A percentile compares a stretch with the other conserved stretches of the same genome.
Conservation (phyloP, 2,329 filamentous ascomycete species). For the Talaromyces sp. region DNA sequence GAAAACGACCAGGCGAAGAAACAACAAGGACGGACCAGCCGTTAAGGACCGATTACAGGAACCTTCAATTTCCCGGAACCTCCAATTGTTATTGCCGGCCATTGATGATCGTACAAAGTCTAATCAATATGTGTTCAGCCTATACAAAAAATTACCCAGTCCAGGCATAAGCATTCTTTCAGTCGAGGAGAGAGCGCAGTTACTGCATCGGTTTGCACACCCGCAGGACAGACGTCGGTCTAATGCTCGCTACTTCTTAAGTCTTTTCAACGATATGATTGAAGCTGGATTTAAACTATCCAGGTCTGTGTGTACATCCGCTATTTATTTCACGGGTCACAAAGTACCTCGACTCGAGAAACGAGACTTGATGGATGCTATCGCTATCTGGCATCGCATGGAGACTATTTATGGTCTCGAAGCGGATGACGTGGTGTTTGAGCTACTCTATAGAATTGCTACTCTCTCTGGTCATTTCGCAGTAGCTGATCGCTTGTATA, state of each 20-base stretch:
- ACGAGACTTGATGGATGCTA: conserved; percentile 62
- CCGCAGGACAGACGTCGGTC: conserved; percentile 36
- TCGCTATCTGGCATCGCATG: conserved; percentile 87
- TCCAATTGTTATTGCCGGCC: conserved; percentile 38
- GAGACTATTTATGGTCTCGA: conserved; percentile 65
- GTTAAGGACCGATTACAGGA: conserved; percentile 21
- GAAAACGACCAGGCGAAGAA: not conserved
- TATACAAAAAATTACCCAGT: conserved; percentile 52
- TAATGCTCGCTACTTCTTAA: conserved; percentile 75
- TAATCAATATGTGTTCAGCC: conserved; percentile 51
- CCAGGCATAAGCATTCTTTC: conserved; percentile 54
- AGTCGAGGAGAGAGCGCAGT: conserved; percentile 53
- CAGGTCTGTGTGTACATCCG: conserved; percentile 74
- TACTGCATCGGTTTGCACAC: conserved; percentile 67
- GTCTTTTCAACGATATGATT: conserved; percentile 79
- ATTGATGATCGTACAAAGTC: conserved; percentile 44
- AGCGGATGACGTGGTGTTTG: conserved; percentile 80
- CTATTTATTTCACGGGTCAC: conserved; percentile 73
- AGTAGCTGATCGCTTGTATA: conserved; percentile 78
- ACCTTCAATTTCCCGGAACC: conserved; percentile 35
- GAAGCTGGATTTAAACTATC: conserved; percentile 66
- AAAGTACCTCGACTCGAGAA: conserved; percentile 61
- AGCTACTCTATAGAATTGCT: conserved; percentile 85
- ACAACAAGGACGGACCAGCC: not conserved
- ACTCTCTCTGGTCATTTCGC: conserved; percentile 79